Percentiles rank a stretch among this genome's conserved stretches.
These are phyloP conservation scores for Coemansia sp. DNA, from an alignment of 192 early-diverging fungal genomes.

Conservation along the genomic window DNA sequence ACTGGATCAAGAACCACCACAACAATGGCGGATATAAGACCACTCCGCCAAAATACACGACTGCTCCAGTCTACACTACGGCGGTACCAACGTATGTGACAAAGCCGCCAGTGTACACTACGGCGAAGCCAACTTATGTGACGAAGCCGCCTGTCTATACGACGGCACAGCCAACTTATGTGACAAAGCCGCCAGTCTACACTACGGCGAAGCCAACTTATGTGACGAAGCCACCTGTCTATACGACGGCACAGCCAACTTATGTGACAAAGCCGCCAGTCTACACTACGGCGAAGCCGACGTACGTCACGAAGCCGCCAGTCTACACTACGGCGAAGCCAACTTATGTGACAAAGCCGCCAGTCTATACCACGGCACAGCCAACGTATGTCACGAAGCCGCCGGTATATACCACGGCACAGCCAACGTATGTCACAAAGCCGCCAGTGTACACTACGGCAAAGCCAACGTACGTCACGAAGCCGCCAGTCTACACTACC, in stretches of 20 bases:
- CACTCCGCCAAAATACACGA: too few species aligned
- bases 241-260: background rate
- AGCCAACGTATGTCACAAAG: background rate
- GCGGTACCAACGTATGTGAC: too few species aligned
- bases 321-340: background rate
- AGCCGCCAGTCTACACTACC: background rate
- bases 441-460: background rate
- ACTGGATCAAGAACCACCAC: too few species aligned
- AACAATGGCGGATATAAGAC: too few species aligned
- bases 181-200: background rate
- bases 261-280: slow-evolving; percentile 1
- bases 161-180: background rate
- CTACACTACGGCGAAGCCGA: background rate
- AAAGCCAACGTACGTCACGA: too few species aligned
- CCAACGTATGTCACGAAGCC: background rate
- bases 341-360: background rate
- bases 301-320: background rate
- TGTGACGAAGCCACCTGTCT: background rate
- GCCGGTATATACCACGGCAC: background rate
- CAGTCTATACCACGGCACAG: background rate
- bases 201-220: background rate
- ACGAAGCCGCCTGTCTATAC: background rate
- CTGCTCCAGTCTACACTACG: too few species aligned
- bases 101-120: background rate
- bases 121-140: background rate